Percentiles rank a stretch among this genome's conserved stretches.
Conservation (phyloP, 2,329 filamentous ascomycete genomes). For the Peltaster fructicola region DNA sequence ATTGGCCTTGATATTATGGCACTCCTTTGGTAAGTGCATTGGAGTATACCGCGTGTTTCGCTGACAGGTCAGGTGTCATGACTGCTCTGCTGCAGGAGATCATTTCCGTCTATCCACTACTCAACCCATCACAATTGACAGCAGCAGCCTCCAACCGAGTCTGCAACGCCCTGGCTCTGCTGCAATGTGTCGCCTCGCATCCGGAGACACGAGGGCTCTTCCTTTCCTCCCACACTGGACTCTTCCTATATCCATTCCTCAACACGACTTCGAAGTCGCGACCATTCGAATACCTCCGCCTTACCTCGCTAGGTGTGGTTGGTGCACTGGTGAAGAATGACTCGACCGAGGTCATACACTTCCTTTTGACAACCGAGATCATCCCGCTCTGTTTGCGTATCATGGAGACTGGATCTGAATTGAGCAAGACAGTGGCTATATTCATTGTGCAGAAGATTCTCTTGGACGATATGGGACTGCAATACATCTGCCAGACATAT, state of each 20-base stretch:
- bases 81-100: conserved; percentile 94
- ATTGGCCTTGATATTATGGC: conserved; percentile 89
- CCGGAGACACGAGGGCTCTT: conserved; percentile 91
- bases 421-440: conserved; percentile 97
- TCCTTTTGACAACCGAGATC: conserved; percentile 93
- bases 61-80: conserved; percentile 61
- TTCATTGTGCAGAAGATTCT: conserved; percentile 99
- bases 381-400: conserved; percentile 94
- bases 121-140: conserved; percentile 92
- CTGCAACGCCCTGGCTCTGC: conserved; percentile 85
- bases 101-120: conserved; percentile 90
- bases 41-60: conserved; percentile 4
- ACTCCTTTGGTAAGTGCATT: conserved; percentile 70
- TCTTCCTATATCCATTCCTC: conserved; percentile 94
- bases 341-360: conserved; percentile 96
- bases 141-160: conserved; percentile 95
- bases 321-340: conserved; percentile 97
- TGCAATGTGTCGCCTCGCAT: conserved; percentile 95
- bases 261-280: conserved; percentile 97
- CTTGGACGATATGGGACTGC: conserved; percentile 86
- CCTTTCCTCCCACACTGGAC: conserved; percentile 80
- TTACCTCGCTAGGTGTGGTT: conserved; percentile 91
- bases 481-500: conserved; percentile 97
- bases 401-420: conserved; percentile 96
- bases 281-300: conserved; percentile 89